Conservation (phyloP, 2,329 filamentous ascomycete genomes). For the Arthrobotrys conoides region DNA sequence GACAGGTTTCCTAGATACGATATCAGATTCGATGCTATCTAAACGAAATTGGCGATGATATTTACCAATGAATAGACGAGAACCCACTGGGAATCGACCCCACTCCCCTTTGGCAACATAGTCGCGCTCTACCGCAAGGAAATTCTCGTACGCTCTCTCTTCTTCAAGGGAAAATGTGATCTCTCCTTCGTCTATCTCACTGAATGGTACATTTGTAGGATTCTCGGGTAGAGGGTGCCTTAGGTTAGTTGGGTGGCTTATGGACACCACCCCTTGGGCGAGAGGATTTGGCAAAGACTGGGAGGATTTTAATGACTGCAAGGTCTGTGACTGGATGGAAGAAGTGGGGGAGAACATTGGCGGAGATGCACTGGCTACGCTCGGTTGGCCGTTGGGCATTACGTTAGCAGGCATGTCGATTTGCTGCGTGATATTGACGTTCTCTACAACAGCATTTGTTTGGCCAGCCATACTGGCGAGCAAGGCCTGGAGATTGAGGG, state of each 20-base stretch:
- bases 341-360: slow-evolving; percentile 36
- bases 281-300: slow-evolving; percentile 64
- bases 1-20: slow-evolving; percentile 82
- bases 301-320: slow-evolving; percentile 31
- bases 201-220: slow-evolving; percentile 62
- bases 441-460: slow-evolving; percentile 42
- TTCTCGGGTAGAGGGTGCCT: slow-evolving; percentile 61
- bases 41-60: background rate
- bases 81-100: slow-evolving; percentile 83
- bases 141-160: slow-evolving; percentile 79
- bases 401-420: slow-evolving; percentile 22
- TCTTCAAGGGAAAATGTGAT: slow-evolving; percentile 72
- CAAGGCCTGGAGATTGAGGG: slow-evolving; percentile 52
- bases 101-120: slow-evolving; percentile 84
- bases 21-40: slow-evolving; percentile 6
- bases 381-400: slow-evolving; percentile 28
- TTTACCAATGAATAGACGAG: slow-evolving; percentile 83
- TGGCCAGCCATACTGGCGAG: slow-evolving; percentile 52
- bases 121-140: slow-evolving; percentile 79
- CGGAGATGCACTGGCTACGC: slow-evolving; percentile 21
- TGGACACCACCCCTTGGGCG: slow-evolving; percentile 64
- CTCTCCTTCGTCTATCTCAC: slow-evolving; percentile 68
- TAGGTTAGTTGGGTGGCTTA: slow-evolving; percentile 62
- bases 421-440: slow-evolving; percentile 10
- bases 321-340: slow-evolving; percentile 16